Base-by-base conservation (phyloP, 169 alveolate genomes). In the Plasmodium ovale region DNA sequence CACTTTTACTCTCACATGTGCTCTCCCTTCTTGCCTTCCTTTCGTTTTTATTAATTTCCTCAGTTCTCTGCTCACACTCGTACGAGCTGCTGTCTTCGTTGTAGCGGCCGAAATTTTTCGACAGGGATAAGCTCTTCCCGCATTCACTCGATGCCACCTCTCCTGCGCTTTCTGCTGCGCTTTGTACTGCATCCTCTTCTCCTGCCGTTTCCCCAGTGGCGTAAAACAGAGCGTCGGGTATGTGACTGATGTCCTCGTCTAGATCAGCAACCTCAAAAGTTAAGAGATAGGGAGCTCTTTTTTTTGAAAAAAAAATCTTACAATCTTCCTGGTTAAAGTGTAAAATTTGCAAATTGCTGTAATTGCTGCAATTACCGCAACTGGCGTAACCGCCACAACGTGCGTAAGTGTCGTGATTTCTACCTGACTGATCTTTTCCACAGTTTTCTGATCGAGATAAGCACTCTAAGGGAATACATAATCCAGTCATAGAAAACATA, bases 231-330 rank as follows among this genome's bases (percentile, higher is more conserved):
- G 19, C 10, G 37, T 72, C 87, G 21, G 77, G 29, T 7, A 91
- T 91, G 19, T 51, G 64, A 31, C 89, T 87, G 27, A 93, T 89
- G 51, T 93, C 96, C 62, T 96, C 98, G 64, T 96, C 98, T 53
- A 96, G 85, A 82, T 96, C 96, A 16, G 97, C 98, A 72, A 95
- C 94, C 77, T 96, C 98, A 29, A 95, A 87, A 64, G 94, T 93
- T 51, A 96, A 88, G 56, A 96, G 89, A 72, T 95, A 96, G 4
- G 97, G 98, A 5, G 97, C 98, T 21, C 98, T 89, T 59, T 94
- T 95, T 58, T 93, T 94, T 16, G 97, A 94, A 37, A 93, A 90
- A 92, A 95, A 95, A 56, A 95, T 94, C 69, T 93, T 93, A 44
- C 95, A 87, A 65, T 96, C 98, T 51, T 88, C 93, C 44, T 92